These are phyloP conservation scores for Ogataea populi-albae DNA, from an alignment of 805 yeast genomes.

Conservation along the genomic window DNA sequence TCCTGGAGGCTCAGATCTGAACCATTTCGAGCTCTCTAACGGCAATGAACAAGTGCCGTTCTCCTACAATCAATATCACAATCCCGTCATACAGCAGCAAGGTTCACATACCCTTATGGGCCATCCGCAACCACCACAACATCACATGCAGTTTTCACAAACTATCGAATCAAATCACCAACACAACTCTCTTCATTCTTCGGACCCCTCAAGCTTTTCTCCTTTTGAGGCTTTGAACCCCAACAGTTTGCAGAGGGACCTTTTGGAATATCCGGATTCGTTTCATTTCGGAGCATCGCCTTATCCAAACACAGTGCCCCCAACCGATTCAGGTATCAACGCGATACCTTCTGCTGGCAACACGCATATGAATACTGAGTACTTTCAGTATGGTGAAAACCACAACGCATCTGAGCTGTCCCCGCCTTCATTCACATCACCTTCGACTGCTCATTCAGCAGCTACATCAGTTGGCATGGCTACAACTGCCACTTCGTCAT, in stretches of 20 bases:
- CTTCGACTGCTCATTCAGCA: too few relatives aligned
- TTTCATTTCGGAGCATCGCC: constrained; percentile 6
- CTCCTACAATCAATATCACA: neutral
- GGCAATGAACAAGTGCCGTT: neutral
- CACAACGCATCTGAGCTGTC: too few relatives aligned
- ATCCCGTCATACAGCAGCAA: neutral
- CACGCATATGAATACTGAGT: too few relatives aligned
- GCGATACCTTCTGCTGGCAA: too few relatives aligned
- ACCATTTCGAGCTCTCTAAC: constrained; percentile 5
- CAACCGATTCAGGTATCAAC: too few relatives aligned
- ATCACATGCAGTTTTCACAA: neutral
- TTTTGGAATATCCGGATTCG: constrained; percentile 6
- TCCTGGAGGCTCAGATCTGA: constrained; percentile 10
- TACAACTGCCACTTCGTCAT: constrained; percentile 2
- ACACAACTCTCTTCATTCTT: neutral
- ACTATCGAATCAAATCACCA: neutral
- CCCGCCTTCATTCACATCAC: too few relatives aligned
- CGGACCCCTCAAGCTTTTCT: constrained; percentile 5
- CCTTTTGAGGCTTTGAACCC: constrained; percentile 4
- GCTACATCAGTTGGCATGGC: neutral
- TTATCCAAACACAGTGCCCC: constrained; percentile 1
- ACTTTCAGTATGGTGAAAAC: too few relatives aligned
- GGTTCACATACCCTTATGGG: too few relatives aligned
- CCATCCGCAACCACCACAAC: constrained; percentile 1
- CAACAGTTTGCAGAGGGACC: constrained; percentile 4